Conservation (phyloP, 345 rosid species). For the Carallia brachiata region DNA sequence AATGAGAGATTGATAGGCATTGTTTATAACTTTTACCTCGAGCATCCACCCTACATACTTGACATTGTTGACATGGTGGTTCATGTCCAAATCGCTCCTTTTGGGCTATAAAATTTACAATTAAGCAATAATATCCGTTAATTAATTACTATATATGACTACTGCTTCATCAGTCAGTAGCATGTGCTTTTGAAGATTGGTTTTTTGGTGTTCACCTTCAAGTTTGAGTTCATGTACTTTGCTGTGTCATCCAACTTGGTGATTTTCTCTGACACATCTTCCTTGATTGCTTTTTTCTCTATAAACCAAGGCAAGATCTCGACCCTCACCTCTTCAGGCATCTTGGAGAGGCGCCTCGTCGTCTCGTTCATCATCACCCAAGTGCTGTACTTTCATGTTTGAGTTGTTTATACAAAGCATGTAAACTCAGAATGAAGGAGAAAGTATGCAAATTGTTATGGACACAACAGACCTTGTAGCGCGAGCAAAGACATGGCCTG, state of each 20-base stretch:
- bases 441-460: neutral
- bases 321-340: slow-evolving; percentile 61
- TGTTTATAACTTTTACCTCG: slow-evolving; percentile 40
- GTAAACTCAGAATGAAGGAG: neutral
- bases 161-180: neutral
- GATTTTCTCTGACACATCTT: slow-evolving; percentile 51
- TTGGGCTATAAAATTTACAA: slow-evolving; percentile 35
- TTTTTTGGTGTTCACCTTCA: slow-evolving; percentile 38
- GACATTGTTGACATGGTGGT: slow-evolving; percentile 74
- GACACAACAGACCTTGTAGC: slow-evolving; percentile 49
- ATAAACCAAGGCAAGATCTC: slow-evolving; percentile 71
- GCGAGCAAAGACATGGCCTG: slow-evolving; percentile 51
- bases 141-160: neutral
- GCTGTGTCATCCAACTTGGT: slow-evolving; percentile 51
- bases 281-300: slow-evolving; percentile 55
- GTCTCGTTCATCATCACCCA: slow-evolving; percentile 77
- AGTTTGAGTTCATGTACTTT: slow-evolving; percentile 42
- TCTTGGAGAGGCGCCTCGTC: slow-evolving; percentile 64
- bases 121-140: neutral
- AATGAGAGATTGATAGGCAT: neutral
- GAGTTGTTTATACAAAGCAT: neutral
- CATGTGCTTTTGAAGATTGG: slow-evolving; percentile 5
- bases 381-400: slow-evolving; percentile 37
- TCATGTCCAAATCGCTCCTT: slow-evolving; percentile 67
- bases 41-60: slow-evolving; percentile 74